Evolutionary conservation across 2,329 filamentous ascomycete species (phyloP).

Genomic region (Hypoxylon sp.): DNA sequence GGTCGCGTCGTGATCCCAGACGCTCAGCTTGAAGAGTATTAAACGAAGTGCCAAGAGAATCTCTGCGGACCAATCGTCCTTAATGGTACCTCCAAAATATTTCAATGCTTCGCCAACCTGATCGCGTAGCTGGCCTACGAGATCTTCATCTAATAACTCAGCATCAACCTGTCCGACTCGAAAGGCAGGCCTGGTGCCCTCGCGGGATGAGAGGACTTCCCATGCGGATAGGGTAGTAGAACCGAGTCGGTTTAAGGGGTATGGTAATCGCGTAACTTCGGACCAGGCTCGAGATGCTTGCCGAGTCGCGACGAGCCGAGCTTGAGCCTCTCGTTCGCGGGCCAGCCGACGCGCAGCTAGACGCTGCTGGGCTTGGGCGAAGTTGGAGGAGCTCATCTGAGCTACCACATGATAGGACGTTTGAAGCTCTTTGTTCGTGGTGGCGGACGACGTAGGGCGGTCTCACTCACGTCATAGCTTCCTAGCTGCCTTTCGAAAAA

Average conservation of each 20-base stretch:
- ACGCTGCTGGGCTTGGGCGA: slow-evolving; percentile 89
- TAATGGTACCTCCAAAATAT: slow-evolving; percentile 80
- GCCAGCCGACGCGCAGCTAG: slow-evolving; percentile 83
- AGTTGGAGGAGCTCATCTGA: slow-evolving; percentile 70
- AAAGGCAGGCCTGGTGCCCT: slow-evolving; percentile 86
- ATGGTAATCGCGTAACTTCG: slow-evolving; percentile 68
- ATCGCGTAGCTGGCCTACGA: slow-evolving; percentile 83
- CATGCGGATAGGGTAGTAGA: slow-evolving; percentile 66
- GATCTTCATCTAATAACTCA: slow-evolving; percentile 92
- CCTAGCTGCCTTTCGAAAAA: slow-evolving; percentile 7
- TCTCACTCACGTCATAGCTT: slow-evolving; percentile 28
- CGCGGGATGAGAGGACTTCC: slow-evolving; percentile 77
- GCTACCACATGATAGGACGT: slow-evolving; percentile 33
- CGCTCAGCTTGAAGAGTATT: slow-evolving; percentile 90
- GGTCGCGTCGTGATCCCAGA: slow-evolving; percentile 96
- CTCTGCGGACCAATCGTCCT: slow-evolving; percentile 89
- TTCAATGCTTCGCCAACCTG: slow-evolving; percentile 91
- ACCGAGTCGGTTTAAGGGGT: slow-evolving; percentile 71
- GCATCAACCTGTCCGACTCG: slow-evolving; percentile 96
- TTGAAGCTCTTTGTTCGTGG: slow-evolving; percentile 8
- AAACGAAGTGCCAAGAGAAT: slow-evolving; percentile 82
- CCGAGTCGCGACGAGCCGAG: slow-evolving; percentile 64
- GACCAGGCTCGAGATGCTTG: slow-evolving; percentile 66
- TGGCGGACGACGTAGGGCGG: slow-evolving; percentile 8
- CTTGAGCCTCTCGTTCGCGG: slow-evolving; percentile 74